Percentiles rank a stretch among this genome's conserved stretches.
These are phyloP conservation scores for Cryphonectria radicalis DNA, from an alignment of 2,329 filamentous ascomycete genomes.

Conservation along the genomic window DNA sequence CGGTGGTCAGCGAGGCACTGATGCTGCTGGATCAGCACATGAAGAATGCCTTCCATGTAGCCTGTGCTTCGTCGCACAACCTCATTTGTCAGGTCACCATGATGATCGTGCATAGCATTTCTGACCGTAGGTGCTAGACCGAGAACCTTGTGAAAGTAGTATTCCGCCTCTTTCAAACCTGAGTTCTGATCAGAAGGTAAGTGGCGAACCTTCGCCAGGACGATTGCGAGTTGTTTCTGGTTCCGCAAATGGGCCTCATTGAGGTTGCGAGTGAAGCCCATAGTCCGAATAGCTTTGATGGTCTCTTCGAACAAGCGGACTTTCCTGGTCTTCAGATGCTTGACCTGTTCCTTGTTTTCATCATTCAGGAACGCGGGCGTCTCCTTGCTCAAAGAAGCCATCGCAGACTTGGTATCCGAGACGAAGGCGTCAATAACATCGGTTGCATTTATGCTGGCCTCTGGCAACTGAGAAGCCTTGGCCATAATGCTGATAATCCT, in stretches of 20 bases:
- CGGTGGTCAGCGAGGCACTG: slow-evolving; percentile 48
- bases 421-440: slow-evolving; percentile 69
- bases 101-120: slow-evolving; percentile 71
- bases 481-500: slow-evolving; percentile 77
- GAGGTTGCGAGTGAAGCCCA: slow-evolving; percentile 88
- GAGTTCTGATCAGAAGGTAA: slow-evolving; percentile 40
- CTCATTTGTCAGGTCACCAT: slow-evolving; percentile 80
- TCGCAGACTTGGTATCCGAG: slow-evolving; percentile 67
- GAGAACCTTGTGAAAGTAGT: slow-evolving; percentile 79
- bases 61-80: slow-evolving; percentile 81
- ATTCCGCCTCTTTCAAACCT: slow-evolving; percentile 57
- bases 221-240: slow-evolving; percentile 71
- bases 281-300: slow-evolving; percentile 78
- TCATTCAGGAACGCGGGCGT: slow-evolving; percentile 82
- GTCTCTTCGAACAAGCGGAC: slow-evolving; percentile 89
- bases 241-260: slow-evolving; percentile 72
- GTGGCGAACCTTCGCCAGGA: slow-evolving; percentile 65
- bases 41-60: slow-evolving; percentile 83
- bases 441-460: slow-evolving; percentile 58
- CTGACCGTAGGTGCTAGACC: slow-evolving; percentile 74
- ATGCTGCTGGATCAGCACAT: slow-evolving; percentile 66
- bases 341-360: slow-evolving; percentile 81
- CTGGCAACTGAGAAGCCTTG: slow-evolving; percentile 59
- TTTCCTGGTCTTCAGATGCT: slow-evolving; percentile 90
- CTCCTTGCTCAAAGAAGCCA: slow-evolving; percentile 76